Base-by-base conservation (phyloP, 179 eudicot species). In the Vitellaria paradoxa region DNA sequence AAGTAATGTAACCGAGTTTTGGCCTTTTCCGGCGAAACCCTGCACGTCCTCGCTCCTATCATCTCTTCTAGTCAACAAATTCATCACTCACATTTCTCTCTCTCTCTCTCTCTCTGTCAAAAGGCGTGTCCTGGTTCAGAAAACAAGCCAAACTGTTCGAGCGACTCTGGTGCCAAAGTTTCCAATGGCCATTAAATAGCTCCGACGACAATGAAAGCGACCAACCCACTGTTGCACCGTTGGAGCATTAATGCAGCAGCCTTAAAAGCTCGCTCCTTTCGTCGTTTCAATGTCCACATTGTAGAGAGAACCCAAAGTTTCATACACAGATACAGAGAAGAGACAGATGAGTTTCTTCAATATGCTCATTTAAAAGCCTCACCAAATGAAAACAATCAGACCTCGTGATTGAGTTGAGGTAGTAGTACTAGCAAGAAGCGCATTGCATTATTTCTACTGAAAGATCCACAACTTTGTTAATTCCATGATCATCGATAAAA, bases 171-270 rank as follows among this genome's bases (percentile, higher is more conserved):
- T 30, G 37, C 37, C 37, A 30, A 30, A 30, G 2, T 49, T 1
- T 4, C 53, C 2, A 6, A 49, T 49, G 8, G 11, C 53, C 11
- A 53, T 70, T 70, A 53, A 70, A 53, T 52, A 7, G 20, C 62
- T 70, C 74, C 74, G 74, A 61, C 46, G 46, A 53, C 62, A 70
- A n/a, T 52, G 74, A 70, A 53, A 70, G 74, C 46, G 21, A 52
- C 60, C 26, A 1, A 30, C 1, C 37, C 10, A 3, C 74, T 26
- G 10, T 53, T 53, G 62, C 62, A 70, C 76, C 65, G 76, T 57
- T 56, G 76, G 18, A 50, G 11, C 76, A 72, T 72, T 15, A 72
- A 57, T 17, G 5, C 65, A 15, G 3, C 49, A 6, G 8, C 18
- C 9, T 52, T 72, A 30, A 56, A 72, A 52, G 63, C 42, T 23